These are phyloP conservation scores for Candida mesenterica DNA, from an alignment of 1,139 yeast species.

Conservation along the genomic window DNA sequence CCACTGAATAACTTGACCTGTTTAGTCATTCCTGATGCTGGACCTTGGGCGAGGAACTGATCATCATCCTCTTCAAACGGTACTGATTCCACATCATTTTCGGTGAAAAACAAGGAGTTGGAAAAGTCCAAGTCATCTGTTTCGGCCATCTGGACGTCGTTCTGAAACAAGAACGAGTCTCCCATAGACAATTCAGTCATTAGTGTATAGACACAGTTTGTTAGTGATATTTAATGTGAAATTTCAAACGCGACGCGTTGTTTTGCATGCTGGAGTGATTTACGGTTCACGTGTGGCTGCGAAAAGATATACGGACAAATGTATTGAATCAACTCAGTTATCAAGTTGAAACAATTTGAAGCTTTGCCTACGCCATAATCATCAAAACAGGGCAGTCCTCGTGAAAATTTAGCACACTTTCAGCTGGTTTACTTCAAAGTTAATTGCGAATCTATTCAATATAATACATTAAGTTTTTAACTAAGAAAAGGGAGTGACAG, in stretches of 20 bases:
- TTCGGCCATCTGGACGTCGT: not conserved
- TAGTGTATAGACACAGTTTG: not conserved
- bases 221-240: not conserved
- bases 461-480: no score
- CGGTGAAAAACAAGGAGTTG: constrained; percentile 6
- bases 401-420: no score
- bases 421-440: no score
- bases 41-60: constrained; percentile 5
- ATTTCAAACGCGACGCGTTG: not conserved
- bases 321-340: no score
- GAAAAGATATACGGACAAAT: no score
- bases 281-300: no score
- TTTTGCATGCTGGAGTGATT: not conserved
- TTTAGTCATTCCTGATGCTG: constrained; percentile 12
- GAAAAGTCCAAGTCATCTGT: constrained; percentile 4
- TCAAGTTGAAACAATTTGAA: no score
- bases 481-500: no score
- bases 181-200: constrained; percentile 7
- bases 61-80: constrained; percentile 4
- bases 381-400: no score
- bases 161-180: constrained; percentile 5
- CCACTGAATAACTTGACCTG: constrained; percentile 29
- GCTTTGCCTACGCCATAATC: no score
- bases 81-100: not conserved
- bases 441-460: no score